phyloP scores from a whole-genome alignment of 176 grass and related monocot genomes.

The Melocanna baccifera region DNA sequence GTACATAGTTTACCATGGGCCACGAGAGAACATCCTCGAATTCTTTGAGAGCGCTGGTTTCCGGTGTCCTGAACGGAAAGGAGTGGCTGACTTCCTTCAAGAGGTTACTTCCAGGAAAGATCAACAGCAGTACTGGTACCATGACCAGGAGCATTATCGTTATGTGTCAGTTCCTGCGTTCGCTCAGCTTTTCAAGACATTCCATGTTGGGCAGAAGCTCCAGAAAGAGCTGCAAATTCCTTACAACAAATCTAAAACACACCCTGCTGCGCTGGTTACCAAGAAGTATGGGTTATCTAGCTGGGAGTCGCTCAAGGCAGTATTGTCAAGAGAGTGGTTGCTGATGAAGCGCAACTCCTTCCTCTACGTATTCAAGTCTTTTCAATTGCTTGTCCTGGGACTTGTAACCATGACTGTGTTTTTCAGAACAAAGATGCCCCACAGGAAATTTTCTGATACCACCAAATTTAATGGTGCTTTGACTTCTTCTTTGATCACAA shows the following conservation, averaged over 20 bases:
- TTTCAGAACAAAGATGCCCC: constrained; percentile 66
- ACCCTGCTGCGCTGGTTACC: constrained; percentile 50
- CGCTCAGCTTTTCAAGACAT: constrained; percentile 46
- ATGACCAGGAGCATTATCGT: constrained; percentile 29
- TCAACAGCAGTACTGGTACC: constrained; percentile 57
- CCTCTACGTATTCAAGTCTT: constrained; percentile 54
- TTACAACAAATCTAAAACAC: constrained; percentile 55
- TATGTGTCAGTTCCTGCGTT: constrained; percentile 52
- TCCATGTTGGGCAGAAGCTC: constrained; percentile 41
- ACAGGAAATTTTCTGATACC: constrained; percentile 34
- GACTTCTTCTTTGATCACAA: constrained; percentile 46
- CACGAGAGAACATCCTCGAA: constrained; percentile 40
- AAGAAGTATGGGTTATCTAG: constrained; percentile 62
- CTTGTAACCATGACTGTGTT: constrained; percentile 66
- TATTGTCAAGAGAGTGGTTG: constrained; percentile 57
- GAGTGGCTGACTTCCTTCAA: constrained; percentile 46
- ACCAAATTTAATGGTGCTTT: constrained; percentile 49
- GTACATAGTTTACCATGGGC: constrained; percentile 55
- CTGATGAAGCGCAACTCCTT: constrained; percentile 70
- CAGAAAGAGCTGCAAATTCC: constrained; percentile 44
- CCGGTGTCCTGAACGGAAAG: constrained; percentile 58
- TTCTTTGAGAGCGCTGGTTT: constrained; percentile 59
- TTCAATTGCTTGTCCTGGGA: constrained; percentile 47
- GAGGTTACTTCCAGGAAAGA: constrained; percentile 69
- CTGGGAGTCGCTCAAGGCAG: constrained; percentile 49